Conservation (phyloP, 805 yeast species). For the Starmerella sp. region DNA sequence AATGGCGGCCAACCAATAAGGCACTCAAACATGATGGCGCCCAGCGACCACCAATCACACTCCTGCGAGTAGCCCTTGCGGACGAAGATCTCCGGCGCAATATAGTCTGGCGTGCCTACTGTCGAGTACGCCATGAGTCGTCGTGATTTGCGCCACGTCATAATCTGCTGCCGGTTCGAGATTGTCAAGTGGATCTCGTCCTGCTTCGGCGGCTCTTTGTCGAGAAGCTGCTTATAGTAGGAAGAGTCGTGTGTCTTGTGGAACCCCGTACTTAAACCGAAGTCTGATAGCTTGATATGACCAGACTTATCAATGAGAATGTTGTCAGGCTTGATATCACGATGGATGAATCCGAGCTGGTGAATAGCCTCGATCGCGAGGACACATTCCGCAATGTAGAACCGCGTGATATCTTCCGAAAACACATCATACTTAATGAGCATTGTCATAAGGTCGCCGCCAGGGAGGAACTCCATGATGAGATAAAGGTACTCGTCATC, state of each 20-base stretch:
- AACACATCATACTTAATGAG: conserved; percentile 87
- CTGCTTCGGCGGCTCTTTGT: conserved; percentile 38
- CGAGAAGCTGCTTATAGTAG: conserved; percentile 72
- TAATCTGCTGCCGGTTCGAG: conserved; percentile 89
- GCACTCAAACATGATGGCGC: conserved; percentile 95
- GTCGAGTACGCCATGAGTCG: conserved; percentile 92
- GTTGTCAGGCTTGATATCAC: conserved; percentile 97
- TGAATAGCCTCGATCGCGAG: conserved; percentile 91
- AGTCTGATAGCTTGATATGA: conserved; percentile 59
- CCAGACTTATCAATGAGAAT: conserved; percentile 73
- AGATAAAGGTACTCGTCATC: conserved; percentile 62
- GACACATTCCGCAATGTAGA: conserved; percentile 93
- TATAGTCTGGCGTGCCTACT: conserved; percentile 92
- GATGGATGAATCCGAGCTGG: conserved; percentile 82
- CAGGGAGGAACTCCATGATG: conserved; percentile 75
- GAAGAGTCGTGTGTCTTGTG: conserved; percentile 88
- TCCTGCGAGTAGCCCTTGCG: conserved; percentile 94
- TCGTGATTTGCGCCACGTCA: conserved; percentile 89
- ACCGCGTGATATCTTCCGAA: conserved; percentile 77
- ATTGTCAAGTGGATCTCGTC: conserved; percentile 93
- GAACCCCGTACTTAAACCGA: conserved; percentile 81
- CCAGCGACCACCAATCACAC: conserved; percentile 97
- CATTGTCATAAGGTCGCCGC: conserved; percentile 91
- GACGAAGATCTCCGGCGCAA: conserved; percentile 87
- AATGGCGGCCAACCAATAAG: conserved; percentile 96